Percentiles rank a stretch among this genome's conserved stretches.
Conservation (phyloP, 108 stramenopile species). For the Skeletonema marinoi region DNA sequence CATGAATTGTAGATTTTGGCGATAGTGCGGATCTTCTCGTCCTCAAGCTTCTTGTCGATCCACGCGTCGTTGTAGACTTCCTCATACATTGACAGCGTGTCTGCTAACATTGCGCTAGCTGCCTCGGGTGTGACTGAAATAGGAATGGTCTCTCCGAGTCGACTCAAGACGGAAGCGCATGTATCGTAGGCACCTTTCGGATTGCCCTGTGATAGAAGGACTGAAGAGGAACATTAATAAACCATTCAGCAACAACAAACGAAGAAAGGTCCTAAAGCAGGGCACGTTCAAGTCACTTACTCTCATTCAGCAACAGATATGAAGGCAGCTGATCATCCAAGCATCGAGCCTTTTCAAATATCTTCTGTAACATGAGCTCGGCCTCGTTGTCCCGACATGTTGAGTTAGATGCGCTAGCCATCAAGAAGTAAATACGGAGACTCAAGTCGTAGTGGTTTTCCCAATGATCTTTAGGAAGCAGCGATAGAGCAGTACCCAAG, state of each 20-base stretch:
- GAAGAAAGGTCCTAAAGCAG: no score
- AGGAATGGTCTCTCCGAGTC: not conserved
- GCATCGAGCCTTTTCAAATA: not conserved
- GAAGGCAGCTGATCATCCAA: not conserved
- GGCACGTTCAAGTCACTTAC: not conserved
- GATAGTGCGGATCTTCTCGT: not conserved
- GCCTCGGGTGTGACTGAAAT: not conserved
- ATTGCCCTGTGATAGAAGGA: conserved; percentile 13
- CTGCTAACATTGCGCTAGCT: not conserved
- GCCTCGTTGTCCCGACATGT: not conserved
- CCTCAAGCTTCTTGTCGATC: not conserved
- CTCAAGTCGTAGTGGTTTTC: not conserved
- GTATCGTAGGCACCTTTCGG: not conserved
- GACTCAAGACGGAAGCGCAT: not conserved
- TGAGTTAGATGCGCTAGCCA: not conserved
- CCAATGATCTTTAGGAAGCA: conserved; percentile 6
- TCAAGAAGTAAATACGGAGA: conserved; percentile 2
- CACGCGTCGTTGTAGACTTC: not conserved
- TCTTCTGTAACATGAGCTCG: not conserved
- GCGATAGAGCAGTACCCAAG: not conserved
- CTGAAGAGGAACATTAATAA: not conserved
- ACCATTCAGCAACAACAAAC: no score
- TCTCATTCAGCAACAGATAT: not conserved
- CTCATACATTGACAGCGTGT: not conserved
- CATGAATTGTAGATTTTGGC: not conserved